Evolutionary conservation across 2,329 filamentous ascomycete species (phyloP), one percentile per base, ranked within the genome.

Genomic region (Malbranchea zuffiana): DNA sequence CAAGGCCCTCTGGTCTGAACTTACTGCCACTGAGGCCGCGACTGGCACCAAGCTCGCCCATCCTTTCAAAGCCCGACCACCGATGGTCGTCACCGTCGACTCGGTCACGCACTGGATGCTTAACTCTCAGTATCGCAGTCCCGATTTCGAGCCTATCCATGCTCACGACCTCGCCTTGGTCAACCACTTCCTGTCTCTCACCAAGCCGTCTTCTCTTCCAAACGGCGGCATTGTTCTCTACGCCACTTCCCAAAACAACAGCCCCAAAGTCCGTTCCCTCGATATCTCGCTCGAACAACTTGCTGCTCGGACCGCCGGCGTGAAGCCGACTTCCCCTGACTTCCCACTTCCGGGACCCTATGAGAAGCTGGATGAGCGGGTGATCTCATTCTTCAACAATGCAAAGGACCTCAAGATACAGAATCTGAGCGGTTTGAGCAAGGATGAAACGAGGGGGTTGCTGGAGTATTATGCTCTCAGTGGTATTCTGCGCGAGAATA

Each of bases 401-500:
- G 38, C 50, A 4, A 59, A 62, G 39, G 55, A 55, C 5, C 56
- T 72, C 8, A 60, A 66, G 20, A 55, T 72, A 3, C 58, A 69
- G 48, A 69, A 72, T 13, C 54, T 94, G 13, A 68, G 72, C 27
- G 81, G 83, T 6, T 52, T 95, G 47, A 79, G 67, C 50, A 82
- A 79, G 60, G 62, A 70, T 2, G 88, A 96, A 62, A 78, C 83
- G 7, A 74, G 80, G 42, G 71, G 76, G 1, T 67, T 93, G 49
- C 80, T 96, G 76, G 86, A 95, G 65, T 96, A 95, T 64, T 96
- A 88, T 69, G 86, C 84, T 4, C 76, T 75, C 23, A 92, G 84
- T 57, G 90, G 88, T 8, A 68, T 94, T 55, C 57, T 93, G 53
- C 74, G 82, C 45, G 67, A 73, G 43, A 69, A 66, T 30, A 69